A percentile compares a stretch with the other conserved stretches of the same genome.
phyloP scores from a whole-genome alignment of 1,284 basidiomycete species.

The Tremellales sp. region DNA sequence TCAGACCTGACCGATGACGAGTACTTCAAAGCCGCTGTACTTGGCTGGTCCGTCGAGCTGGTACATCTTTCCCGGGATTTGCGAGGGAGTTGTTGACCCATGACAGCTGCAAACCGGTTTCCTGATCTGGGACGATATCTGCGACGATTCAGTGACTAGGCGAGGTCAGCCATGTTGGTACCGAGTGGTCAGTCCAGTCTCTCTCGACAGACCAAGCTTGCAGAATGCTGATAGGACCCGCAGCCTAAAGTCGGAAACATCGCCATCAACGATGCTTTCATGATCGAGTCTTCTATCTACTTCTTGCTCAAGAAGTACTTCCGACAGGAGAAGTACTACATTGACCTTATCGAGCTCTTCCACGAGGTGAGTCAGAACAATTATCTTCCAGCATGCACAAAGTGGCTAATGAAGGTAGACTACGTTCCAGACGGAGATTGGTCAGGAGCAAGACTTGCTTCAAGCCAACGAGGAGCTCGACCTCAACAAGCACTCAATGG shows the following conservation, averaged over 20 bases:
- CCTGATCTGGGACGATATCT: conserved; percentile 84
- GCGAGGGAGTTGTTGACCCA: conserved; percentile 54
- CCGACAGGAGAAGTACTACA: conserved; percentile 74
- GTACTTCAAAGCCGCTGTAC: conserved; percentile 81
- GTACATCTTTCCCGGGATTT: conserved; percentile 53
- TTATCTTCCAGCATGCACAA: too few species aligned
- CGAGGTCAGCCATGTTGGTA: conserved; percentile 99
- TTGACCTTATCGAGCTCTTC: conserved; percentile 86
- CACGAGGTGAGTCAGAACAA: conserved; percentile 62
- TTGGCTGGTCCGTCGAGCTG: conserved; percentile 96
- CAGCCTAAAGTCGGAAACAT: conserved; percentile 69
- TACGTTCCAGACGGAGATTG: conserved; percentile 92
- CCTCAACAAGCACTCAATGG: conserved; percentile 74
- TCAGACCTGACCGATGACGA: conserved; percentile 64
- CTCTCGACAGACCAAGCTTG: not conserved
- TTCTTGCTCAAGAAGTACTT: conserved; percentile 85
- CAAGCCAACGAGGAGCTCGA: conserved; percentile 90
- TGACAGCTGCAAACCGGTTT: conserved; percentile 94
- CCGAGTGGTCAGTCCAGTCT: conserved; percentile 52
- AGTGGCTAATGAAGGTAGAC: too few species aligned
- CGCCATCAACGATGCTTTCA: conserved; percentile 95
- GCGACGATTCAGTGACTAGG: conserved; percentile 77
- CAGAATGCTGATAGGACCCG: not conserved
- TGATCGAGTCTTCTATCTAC: conserved; percentile 95
- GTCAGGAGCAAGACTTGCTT: conserved; percentile 91